Percentiles rank a stretch among this genome's conserved stretches.
Evolutionary conservation across 768 basidiomycete species (phyloP).

Genomic region (Peribolospora baueri): DNA sequence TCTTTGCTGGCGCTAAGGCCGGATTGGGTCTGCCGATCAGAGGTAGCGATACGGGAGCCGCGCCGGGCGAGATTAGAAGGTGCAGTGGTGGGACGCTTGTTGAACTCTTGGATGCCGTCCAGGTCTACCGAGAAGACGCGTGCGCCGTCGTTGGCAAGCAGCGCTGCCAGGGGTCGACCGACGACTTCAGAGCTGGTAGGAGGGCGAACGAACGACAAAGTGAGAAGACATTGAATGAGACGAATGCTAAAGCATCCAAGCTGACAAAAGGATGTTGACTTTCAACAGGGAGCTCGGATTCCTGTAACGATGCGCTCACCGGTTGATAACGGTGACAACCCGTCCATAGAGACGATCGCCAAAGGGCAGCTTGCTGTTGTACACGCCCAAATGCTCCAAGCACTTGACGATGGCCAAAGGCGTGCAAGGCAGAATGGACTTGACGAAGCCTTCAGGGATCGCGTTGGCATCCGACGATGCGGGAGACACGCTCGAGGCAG

Average conservation of each 20-base stretch:
- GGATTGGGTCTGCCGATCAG: neutral
- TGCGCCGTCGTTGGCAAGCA: slow-evolving; percentile 89
- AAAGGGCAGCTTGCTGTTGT: slow-evolving; percentile 74
- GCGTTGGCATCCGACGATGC: slow-evolving; percentile 23
- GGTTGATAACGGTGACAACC: slow-evolving; percentile 80
- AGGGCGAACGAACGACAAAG: neutral
- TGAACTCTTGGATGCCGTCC: slow-evolving; percentile 91
- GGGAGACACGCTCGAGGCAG: slow-evolving; percentile 12
- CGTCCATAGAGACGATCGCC: slow-evolving; percentile 87
- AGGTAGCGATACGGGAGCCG: neutral
- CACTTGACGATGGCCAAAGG: slow-evolving; percentile 91
- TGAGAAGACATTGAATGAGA: neutral
- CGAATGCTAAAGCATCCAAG: too few species aligned
- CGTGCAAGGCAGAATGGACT: slow-evolving; percentile 92
- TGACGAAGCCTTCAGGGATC: slow-evolving; percentile 64
- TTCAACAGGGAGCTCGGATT: neutral
- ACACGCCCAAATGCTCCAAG: slow-evolving; percentile 70
- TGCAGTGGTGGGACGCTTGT: slow-evolving; percentile 40
- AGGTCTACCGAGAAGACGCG: slow-evolving; percentile 87
- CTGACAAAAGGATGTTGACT: neutral
- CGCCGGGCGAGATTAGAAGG: neutral
- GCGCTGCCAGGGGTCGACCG: slow-evolving; percentile 80
- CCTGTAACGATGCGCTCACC: slow-evolving; percentile 26
- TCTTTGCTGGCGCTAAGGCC: neutral
- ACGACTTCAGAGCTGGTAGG: slow-evolving; percentile 73